Evolutionary conservation across 192 early-diverging fungal species (phyloP).

Genomic region (Backusella tuberculispora): DNA sequence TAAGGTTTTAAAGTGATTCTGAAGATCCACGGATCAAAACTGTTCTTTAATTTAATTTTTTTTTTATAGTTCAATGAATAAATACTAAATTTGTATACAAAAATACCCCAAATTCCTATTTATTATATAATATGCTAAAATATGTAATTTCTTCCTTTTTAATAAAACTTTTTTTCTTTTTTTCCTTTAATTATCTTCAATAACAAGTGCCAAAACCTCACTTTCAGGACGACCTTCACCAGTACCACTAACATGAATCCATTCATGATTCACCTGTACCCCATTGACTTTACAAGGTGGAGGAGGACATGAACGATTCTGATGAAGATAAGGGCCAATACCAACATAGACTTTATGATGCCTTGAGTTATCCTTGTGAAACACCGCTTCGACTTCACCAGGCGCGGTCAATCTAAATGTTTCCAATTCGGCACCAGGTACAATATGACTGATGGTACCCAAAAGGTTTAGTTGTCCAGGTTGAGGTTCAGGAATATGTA

Average conservation of each 20-base stretch:
- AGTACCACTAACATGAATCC: conserved; percentile 9
- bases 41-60: too few relatives aligned
- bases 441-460: conserved; percentile 40
- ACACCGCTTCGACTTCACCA: conserved; percentile 7
- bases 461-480: conserved; percentile 21
- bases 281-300: conserved; percentile 9
- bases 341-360: conserved; percentile 25
- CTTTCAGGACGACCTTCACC: conserved; percentile 17
- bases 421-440: conserved; percentile 39
- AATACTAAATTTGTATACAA: too few relatives aligned
- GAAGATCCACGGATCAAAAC: too few relatives aligned
- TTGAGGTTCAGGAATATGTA: conserved; percentile 36
- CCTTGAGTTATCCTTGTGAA: conserved; percentile 14
- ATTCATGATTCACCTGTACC: not conserved
- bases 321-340: conserved; percentile 14
- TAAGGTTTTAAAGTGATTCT: too few relatives aligned
- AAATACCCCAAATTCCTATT: too few relatives aligned
- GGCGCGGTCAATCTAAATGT: not conserved
- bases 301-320: not conserved
- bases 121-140: too few relatives aligned
- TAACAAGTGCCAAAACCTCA: conserved; percentile 11
- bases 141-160: not conserved
- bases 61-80: too few relatives aligned
- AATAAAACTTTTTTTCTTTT: too few relatives aligned
- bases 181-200: conserved; percentile 1